Percentiles rank a stretch among this genome's conserved stretches.
phyloP scores from a whole-genome alignment of 1,284 basidiomycete genomes.

The Heterobasidion irregulare region DNA sequence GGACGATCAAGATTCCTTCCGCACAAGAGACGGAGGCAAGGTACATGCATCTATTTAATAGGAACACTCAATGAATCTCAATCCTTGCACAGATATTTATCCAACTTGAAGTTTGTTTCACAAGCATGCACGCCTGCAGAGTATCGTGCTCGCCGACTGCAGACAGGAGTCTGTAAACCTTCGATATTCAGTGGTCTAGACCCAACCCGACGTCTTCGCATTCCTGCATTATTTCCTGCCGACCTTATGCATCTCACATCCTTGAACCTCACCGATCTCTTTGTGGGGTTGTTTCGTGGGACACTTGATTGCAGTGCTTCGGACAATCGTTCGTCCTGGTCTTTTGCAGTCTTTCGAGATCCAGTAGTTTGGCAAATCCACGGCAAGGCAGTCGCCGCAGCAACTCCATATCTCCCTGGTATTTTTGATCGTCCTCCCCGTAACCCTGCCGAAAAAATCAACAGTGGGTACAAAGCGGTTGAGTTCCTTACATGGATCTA shows the following conservation, averaged over 20 bases:
- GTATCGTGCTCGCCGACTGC: too few species aligned
- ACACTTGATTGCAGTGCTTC: conserved; percentile 13
- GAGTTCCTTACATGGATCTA: conserved; percentile 9
- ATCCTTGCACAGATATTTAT: too few species aligned
- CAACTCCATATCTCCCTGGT: conserved; percentile 21
- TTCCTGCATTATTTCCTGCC: conserved; percentile 20
- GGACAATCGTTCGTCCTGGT: conserved; percentile 19
- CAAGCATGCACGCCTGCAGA: too few species aligned
- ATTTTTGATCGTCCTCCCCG: conserved; percentile 25
- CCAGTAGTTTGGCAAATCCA: conserved; percentile 19
- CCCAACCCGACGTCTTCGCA: not conserved
- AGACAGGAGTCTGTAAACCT: too few species aligned
- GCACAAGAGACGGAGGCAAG: too few species aligned
- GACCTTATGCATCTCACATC: conserved; percentile 30
- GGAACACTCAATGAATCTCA: too few species aligned
- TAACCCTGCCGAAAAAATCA: too few species aligned
- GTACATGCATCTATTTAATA: too few species aligned
- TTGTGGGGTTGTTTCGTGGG: conserved; percentile 22
- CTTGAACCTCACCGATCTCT: conserved; percentile 22
- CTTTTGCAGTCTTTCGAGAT: conserved; percentile 21
- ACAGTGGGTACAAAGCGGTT: conserved; percentile 4
- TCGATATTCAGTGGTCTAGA: too few species aligned
- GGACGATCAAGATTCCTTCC: too few species aligned
- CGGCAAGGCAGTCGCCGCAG: conserved; percentile 18
- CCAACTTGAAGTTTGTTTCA: not conserved